Conservation (phyloP, 2,329 filamentous ascomycete genomes). For the Coniochaeta sp. region DNA sequence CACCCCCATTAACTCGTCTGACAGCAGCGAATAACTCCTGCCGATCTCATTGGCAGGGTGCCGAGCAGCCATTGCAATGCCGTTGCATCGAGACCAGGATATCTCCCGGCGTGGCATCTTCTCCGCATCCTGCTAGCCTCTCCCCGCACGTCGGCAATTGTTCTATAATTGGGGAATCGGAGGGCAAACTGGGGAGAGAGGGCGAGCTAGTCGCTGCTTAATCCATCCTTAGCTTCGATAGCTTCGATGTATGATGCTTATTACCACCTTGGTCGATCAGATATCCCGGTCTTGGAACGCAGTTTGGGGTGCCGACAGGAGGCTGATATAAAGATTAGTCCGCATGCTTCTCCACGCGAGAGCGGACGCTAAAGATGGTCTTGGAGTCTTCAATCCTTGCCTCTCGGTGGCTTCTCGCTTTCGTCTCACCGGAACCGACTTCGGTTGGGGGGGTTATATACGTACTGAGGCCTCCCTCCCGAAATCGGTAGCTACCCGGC, state of each 20-base stretch:
- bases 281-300: background rate
- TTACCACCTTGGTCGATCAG: background rate
- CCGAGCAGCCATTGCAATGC: background rate
- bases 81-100: background rate
- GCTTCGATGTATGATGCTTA: background rate
- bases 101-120: background rate
- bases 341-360: background rate
- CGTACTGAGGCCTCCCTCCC: background rate
- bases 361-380: background rate
- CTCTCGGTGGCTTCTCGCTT: background rate
- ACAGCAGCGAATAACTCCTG: too few species aligned
- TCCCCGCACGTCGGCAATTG: slow-evolving; percentile 1
- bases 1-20: background rate
- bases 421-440: background rate
- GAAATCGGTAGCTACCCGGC: too few species aligned
- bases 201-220: background rate
- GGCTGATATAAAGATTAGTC: background rate
- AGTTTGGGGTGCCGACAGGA: background rate
- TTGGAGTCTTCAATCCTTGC: background rate
- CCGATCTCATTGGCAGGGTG: background rate
- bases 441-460: background rate
- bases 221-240: background rate
- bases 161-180: background rate
- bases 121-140: background rate
- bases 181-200: background rate